A percentile compares a stretch with the other conserved stretches of the same genome.
Conservation (phyloP, 2,329 filamentous ascomycete species). For the Pseudogymnoascus sp. region DNA sequence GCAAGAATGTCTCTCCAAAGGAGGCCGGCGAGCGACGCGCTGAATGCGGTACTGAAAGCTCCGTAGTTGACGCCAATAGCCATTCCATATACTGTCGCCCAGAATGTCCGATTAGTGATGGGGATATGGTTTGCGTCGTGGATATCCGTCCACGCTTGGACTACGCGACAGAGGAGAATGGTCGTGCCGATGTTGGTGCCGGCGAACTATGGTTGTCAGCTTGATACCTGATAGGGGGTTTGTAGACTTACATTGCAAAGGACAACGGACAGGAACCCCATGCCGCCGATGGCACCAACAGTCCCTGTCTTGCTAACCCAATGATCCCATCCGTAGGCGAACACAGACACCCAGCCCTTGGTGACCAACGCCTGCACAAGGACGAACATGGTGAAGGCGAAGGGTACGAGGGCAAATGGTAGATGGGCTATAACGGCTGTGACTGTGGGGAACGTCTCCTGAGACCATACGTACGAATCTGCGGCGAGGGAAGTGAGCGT, state of each 20-base stretch:
- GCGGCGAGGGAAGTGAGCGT: slow-evolving; percentile 46
- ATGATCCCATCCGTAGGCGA: slow-evolving; percentile 65
- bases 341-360: slow-evolving; percentile 67
- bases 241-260: slow-evolving; percentile 58
- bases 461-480: slow-evolving; percentile 48
- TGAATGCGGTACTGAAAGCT: slow-evolving; percentile 65
- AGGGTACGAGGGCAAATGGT: slow-evolving; percentile 61
- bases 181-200: slow-evolving; percentile 72
- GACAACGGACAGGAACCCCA: slow-evolving; percentile 64
- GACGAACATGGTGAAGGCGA: slow-evolving; percentile 67
- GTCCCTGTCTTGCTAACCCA: slow-evolving; percentile 65
- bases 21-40: slow-evolving; percentile 62
- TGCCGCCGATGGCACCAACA: slow-evolving; percentile 60
- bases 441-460: slow-evolving; percentile 64
- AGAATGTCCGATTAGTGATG: slow-evolving; percentile 60
- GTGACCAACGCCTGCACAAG: slow-evolving; percentile 65
- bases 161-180: slow-evolving; percentile 62
- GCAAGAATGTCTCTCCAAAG: slow-evolving; percentile 64
- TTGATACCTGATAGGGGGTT: not conserved
- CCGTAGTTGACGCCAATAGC: slow-evolving; percentile 68
- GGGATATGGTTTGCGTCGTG: slow-evolving; percentile 38
- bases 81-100: slow-evolving; percentile 69
- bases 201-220: slow-evolving; percentile 48
- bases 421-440: slow-evolving; percentile 58
- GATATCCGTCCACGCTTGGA: slow-evolving; percentile 61